Base-by-base conservation (phyloP, 1,284 basidiomycete species). In the Abortiporus biennis region DNA sequence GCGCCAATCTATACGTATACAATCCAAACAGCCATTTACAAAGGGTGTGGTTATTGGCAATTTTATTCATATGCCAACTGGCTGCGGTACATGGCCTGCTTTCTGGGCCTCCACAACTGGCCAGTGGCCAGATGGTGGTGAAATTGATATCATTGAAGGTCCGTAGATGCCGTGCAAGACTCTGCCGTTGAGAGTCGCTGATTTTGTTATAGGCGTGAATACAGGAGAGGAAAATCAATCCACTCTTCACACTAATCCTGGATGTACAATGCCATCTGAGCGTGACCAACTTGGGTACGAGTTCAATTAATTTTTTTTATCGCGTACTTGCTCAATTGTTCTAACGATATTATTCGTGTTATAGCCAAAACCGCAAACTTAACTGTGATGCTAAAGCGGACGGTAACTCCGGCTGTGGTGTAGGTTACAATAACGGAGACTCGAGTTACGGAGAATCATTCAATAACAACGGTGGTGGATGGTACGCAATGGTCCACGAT, bases 21-120 rank as follows among this genome's bases (percentile, higher is more conserved):
- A 53, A 6, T 75, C 75, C 3, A 51, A 63, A 12, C 45, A 48
- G 2, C 56, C 65, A 1, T 76, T 67, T 46, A 57, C 52, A 15
- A 70, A 76, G 16, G 61, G 67, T 4, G 45, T 77, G 6, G 51
- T 71, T 19, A 61, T 78, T 6, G 58, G 76, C 21, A 72, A 78
- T 45, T 39, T 78, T 19, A 42, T 51, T 19, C 76, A 78, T 52
- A 78, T 78, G 71, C 76, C 76, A 0, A 52, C 59, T 35, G 74
- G 74, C 3, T 76, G 74, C 46, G 59, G 54, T 8, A 74, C 73
- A 11, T 82, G 80, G 80, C 80, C 80, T 3, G 79, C 79, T 8
- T 81, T 72, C 51, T 83, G 80, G 80, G 77, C 76, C 33, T 77
- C 72, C 29, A 49, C 65, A 34, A 49, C 55, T 30, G 68, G 71